Percentiles rank a stretch among this genome's conserved stretches.
Conservation (phyloP, 306 rosid genomes). For the Castanea crenata region DNA sequence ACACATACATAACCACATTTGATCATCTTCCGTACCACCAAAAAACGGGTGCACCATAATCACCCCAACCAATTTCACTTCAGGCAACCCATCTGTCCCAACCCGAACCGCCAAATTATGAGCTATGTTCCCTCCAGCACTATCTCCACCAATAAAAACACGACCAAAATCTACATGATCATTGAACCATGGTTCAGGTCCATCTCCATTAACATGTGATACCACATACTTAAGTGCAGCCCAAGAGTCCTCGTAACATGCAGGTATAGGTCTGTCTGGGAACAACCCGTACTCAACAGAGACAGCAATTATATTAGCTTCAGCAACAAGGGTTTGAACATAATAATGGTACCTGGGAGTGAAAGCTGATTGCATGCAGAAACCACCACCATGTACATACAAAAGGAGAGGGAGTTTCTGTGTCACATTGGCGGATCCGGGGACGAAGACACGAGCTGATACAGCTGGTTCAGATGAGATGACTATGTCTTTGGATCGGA, state of each 20-base stretch:
- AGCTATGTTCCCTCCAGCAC: conserved; percentile 5
- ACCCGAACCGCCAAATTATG: not conserved
- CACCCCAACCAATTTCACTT: conserved; percentile 18
- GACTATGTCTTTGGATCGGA: conserved; percentile 1
- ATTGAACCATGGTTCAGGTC: conserved; percentile 4
- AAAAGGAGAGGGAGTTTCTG: not conserved
- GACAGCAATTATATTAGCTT: not conserved
- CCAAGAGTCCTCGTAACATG: conserved; percentile 12
- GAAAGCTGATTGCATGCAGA: conserved; percentile 3
- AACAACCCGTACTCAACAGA: not conserved
- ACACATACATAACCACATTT: conserved; percentile 15
- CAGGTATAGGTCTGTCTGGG: not conserved
- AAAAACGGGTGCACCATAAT: conserved; percentile 33
- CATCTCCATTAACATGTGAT: not conserved
- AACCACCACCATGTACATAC: not conserved
- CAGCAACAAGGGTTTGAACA: not conserved
- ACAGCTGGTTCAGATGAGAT: not conserved
- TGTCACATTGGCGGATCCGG: not conserved
- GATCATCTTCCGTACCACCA: conserved; percentile 1
- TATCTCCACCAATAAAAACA: not conserved
- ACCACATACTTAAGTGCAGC: conserved; percentile 1
- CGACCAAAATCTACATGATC: not conserved
- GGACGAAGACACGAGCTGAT: not conserved
- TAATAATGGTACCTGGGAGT: not conserved
- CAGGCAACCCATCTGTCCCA: conserved; percentile 6